These are phyloP conservation scores for Fomitopsis betulina DNA, from an alignment of 1,284 basidiomycete genomes.

Conservation along the genomic window DNA sequence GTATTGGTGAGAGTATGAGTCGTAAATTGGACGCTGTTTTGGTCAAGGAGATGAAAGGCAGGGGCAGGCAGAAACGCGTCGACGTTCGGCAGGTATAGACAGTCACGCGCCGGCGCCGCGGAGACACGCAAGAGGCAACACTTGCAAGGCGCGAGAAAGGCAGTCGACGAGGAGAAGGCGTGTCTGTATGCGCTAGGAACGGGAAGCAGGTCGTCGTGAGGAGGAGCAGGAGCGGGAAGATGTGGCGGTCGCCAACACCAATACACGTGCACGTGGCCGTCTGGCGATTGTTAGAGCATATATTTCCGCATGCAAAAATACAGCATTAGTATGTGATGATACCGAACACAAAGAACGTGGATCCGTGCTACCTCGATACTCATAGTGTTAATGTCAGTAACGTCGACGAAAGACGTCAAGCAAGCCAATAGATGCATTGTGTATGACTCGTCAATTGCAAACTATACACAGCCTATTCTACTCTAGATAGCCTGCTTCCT, in stretches of 20 bases:
- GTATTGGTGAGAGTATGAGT: conserved; percentile 6
- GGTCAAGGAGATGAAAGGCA: background rate
- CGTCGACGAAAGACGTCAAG: too few relatives aligned
- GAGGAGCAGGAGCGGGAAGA: too few relatives aligned
- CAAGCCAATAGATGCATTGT: background rate
- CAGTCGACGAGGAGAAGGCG: background rate
- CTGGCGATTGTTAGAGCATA: too few relatives aligned
- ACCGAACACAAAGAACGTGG: too few relatives aligned
- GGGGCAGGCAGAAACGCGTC: conserved; percentile 9
- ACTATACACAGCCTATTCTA: conserved; percentile 7
- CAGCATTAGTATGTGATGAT: too few relatives aligned
- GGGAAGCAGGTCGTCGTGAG: background rate
- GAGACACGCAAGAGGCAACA: background rate
- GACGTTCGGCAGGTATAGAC: conserved; percentile 5
- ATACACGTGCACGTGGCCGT: too few relatives aligned
- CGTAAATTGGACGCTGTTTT: background rate
- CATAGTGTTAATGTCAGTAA: too few relatives aligned
- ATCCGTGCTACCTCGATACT: too few relatives aligned
- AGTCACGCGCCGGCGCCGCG: background rate
- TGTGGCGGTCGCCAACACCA: background rate
- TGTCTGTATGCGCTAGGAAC: background rate
- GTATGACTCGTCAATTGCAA: background rate
- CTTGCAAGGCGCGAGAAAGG: background rate
- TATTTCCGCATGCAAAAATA: too few relatives aligned
- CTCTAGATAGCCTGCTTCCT: conserved; percentile 64